phyloP scores from a whole-genome alignment of 768 basidiomycete genomes.

The Phlebiopsis flavidoalba region DNA sequence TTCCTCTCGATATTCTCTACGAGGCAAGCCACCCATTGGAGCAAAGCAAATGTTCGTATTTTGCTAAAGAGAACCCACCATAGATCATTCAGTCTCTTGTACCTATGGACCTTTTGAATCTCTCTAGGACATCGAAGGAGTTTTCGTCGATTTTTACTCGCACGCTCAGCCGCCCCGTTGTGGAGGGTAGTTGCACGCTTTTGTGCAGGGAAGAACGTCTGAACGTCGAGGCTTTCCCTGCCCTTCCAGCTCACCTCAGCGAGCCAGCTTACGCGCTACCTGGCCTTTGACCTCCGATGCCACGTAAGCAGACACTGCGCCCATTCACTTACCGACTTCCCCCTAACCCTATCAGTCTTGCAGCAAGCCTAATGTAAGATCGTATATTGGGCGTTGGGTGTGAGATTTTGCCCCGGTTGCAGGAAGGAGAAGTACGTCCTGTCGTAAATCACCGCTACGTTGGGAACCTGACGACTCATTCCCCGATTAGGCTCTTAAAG shows the following conservation, averaged over 20 bases:
- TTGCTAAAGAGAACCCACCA: background rate
- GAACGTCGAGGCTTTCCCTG: background rate
- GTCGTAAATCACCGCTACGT: no score
- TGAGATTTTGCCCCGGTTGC: background rate
- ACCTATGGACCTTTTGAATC: background rate
- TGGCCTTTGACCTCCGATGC: constrained; percentile 7
- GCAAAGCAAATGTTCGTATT: background rate
- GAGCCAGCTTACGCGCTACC: constrained; percentile 11
- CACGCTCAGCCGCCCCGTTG: background rate
- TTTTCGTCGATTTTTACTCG: constrained; percentile 1
- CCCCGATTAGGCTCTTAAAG: background rate
- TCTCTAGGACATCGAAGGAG: constrained; percentile 1
- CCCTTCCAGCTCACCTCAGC: constrained; percentile 3
- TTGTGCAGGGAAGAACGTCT: no score
- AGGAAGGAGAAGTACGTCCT: background rate
- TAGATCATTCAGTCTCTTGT: background rate
- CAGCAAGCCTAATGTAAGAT: background rate
- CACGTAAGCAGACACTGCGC: background rate
- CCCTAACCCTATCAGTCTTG: background rate
- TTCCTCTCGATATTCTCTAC: constrained; percentile 5
- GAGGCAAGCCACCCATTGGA: background rate
- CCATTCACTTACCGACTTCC: background rate
- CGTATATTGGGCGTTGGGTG: background rate
- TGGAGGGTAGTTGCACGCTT: no score
- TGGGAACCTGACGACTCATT: background rate